These are phyloP conservation scores for Asterionellopsis glacialis DNA, from an alignment of 108 stramenopile species.

Conservation along the genomic window DNA sequence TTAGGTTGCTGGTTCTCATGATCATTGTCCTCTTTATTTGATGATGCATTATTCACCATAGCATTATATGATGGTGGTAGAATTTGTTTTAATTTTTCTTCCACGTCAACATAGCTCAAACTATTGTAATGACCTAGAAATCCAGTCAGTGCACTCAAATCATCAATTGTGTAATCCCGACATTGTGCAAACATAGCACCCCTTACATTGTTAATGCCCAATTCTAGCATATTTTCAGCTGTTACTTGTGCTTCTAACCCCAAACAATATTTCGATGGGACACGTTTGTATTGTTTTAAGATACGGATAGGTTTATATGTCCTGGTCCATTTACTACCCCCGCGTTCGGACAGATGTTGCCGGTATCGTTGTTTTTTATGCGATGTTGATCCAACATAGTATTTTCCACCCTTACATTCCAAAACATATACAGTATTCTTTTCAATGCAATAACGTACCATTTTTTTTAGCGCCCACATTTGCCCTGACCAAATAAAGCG, in stretches of 20 bases:
- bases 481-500: too few species aligned
- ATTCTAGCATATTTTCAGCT: slow-evolving; percentile 48
- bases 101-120: slow-evolving; percentile 40
- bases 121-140: slow-evolving; percentile 72
- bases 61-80: too few species aligned
- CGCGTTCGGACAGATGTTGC: slow-evolving; percentile 33
- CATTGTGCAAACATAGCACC: slow-evolving; percentile 48
- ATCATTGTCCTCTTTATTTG: too few species aligned
- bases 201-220: slow-evolving; percentile 59
- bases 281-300: slow-evolving; percentile 32
- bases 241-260: slow-evolving; percentile 59
- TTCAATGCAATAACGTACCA: too few species aligned
- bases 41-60: too few species aligned
- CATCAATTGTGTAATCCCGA: slow-evolving; percentile 35
- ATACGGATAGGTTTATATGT: slow-evolving; percentile 40
- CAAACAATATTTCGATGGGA: slow-evolving; percentile 36
- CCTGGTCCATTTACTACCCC: slow-evolving; percentile 58
- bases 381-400: slow-evolving; percentile 62
- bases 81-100: background rate
- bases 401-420: slow-evolving; percentile 53
- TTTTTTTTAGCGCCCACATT: too few species aligned
- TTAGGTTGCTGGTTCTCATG: too few species aligned
- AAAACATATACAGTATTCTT: slow-evolving; percentile 48
- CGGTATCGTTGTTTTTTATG: slow-evolving; percentile 37
- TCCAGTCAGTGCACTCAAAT: slow-evolving; percentile 38